Conservation (phyloP, 768 basidiomycete species). For the Boletus reticuloceps region DNA sequence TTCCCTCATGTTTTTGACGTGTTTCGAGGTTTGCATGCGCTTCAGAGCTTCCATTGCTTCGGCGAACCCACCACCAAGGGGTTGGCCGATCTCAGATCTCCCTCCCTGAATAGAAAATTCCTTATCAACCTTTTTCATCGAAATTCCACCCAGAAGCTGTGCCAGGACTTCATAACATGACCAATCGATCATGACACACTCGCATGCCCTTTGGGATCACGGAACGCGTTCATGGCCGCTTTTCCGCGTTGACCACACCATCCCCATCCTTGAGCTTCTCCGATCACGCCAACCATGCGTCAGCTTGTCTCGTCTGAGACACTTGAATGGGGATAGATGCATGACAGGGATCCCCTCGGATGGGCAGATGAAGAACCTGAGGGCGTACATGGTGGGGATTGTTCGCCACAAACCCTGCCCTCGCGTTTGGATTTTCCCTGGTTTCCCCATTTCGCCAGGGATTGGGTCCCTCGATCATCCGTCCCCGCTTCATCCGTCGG, state of each 20-base stretch:
- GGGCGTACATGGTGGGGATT: conserved; percentile 5
- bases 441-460: background rate
- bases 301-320: background rate
- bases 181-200: conserved; percentile 18
- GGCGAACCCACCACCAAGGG: conserved; percentile 22
- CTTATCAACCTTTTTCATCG: conserved; percentile 32
- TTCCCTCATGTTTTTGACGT: conserved; percentile 28
- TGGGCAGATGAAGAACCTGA: background rate
- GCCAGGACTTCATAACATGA: conserved; percentile 15
- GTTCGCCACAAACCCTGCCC: conserved; percentile 3
- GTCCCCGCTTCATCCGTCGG: conserved; percentile 1
- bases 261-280: conserved; percentile 1
- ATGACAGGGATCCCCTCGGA: background rate
- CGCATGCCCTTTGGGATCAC: conserved; percentile 10
- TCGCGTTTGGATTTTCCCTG: background rate
- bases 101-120: background rate
- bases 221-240: conserved; percentile 26
- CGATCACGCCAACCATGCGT: conserved; percentile 20
- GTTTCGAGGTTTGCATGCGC: conserved; percentile 18
- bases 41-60: conserved; percentile 15
- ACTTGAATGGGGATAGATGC: conserved; percentile 10
- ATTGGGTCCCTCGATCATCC: conserved; percentile 15
- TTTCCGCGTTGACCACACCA: conserved; percentile 21
- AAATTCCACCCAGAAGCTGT: conserved; percentile 16
- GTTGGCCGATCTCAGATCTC: conserved; percentile 25